phyloP scores from a whole-genome alignment of 2,329 filamentous ascomycete species.

The Teratosphaeria zuluensis region DNA sequence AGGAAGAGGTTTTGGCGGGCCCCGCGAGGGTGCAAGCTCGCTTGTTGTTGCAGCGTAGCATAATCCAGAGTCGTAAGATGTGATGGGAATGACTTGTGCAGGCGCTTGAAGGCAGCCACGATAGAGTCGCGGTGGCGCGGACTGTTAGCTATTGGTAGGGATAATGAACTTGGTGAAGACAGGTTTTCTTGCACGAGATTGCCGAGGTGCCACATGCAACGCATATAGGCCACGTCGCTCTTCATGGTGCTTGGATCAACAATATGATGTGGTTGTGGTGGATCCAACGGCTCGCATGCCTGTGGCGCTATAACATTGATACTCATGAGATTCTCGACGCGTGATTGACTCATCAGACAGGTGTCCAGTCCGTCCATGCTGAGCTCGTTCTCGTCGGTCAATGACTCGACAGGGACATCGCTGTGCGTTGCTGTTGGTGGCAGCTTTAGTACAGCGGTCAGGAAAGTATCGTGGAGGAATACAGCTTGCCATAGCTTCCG shows the following conservation, averaged over 20 bases:
- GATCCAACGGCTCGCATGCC: constrained; percentile 22
- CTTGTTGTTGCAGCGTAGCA: constrained; percentile 48
- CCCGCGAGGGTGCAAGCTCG: constrained; percentile 52
- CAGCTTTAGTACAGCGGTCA: constrained; percentile 67
- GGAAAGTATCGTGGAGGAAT: constrained; percentile 69
- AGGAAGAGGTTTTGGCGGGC: constrained; percentile 68
- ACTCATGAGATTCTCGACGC: constrained; percentile 42
- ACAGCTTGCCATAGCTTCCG: constrained; percentile 77
- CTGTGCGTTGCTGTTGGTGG: constrained; percentile 71
- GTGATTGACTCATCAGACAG: constrained; percentile 37
- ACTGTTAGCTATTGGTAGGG: constrained; percentile 60
- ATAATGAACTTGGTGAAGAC: constrained; percentile 64
- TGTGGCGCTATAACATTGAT: constrained; percentile 40
- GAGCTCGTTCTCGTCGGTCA: constrained; percentile 53
- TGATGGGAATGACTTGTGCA: constrained; percentile 64
- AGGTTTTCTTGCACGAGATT: constrained; percentile 70
- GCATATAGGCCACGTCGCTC: constrained; percentile 47
- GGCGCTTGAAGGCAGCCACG: constrained; percentile 57
- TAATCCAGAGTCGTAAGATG: constrained; percentile 60
- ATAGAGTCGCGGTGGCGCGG: constrained; percentile 60
- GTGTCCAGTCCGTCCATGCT: constrained; percentile 47
- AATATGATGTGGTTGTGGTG: constrained; percentile 25
- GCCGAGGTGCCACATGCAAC: constrained; percentile 68
- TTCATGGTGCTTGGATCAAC: constrained; percentile 23
- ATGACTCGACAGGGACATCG: constrained; percentile 65